Base-by-base conservation (phyloP, 768 basidiomycete genomes). In the Tylopilus subfusipes region DNA sequence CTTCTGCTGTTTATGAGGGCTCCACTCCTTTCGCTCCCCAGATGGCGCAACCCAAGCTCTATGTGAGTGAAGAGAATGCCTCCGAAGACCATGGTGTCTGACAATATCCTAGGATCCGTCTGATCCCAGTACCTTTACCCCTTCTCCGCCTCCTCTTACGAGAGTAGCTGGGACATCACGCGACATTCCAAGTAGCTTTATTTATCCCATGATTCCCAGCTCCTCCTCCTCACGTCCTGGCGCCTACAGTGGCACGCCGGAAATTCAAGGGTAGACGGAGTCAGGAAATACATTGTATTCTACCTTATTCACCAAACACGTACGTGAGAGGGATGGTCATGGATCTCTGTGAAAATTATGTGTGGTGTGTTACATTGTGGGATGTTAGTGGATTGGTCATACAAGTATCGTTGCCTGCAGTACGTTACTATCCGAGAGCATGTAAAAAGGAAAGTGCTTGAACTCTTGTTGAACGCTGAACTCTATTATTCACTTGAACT, bases 51-150 rank as follows among this genome's bases (percentile, higher is more conserved):
- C 67, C 58, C 16, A 67, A 16, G 47, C 50, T 72, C 19, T 73
- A 73, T 47, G 70, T 72, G 42, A 63, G 68, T 64, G 31, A 0
- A 39, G n/a, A 36, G 38, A 7, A 14, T 40, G 9, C 22, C 25
- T 22, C 2, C 0, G 16, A 14, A 22, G 3, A 33, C n/a, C 44
- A 12, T 45, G 21, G 11, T 40, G 21, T 61, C 50, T 63, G 31
- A 59, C 21, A 2, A 16, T 44, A 19, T 47, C 13, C n/a, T 36
- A 74, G 73, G 65, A 74, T 27, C 72, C 72, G 3, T 68, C 73
- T 36, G 74, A 74, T 47, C 74, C 74, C 11, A 66, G 62, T 30
- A 73, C 72, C 31, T 73, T 75, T n/a, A n/a, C n/a, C 18, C 21
- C 53, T 39, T 58, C 71, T 7, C 61, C 70, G 5, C 54, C 60